Evolutionary conservation across 805 yeast genomes (phyloP), one percentile per base, ranked within the genome.

Genomic region (Candida argentea): DNA sequence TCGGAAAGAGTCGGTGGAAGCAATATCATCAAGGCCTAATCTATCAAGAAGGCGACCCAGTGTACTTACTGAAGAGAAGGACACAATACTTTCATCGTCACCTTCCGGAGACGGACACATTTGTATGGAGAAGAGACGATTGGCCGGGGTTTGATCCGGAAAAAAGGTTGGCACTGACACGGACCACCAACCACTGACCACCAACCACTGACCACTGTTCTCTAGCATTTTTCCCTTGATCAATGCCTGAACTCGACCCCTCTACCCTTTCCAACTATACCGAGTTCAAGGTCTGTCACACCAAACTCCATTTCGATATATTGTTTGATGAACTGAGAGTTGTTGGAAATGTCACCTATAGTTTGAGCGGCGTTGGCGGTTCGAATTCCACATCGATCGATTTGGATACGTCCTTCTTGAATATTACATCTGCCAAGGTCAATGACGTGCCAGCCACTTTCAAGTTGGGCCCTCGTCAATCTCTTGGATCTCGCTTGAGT

Each of bases 191-290:
- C n/a, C n/a, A n/a, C n/a, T n/a, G n/a, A n/a, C n/a, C n/a, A n/a
- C n/a, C n/a, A n/a, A n/a, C n/a, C n/a, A n/a, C n/a, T n/a, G n/a
- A n/a, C n/a, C n/a, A n/a, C n/a, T n/a, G n/a, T n/a, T n/a, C n/a
- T n/a, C n/a, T n/a, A n/a, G n/a, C n/a, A n/a, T n/a, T n/a, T n/a
- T n/a, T n/a, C n/a, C n/a, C n/a, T n/a, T n/a, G n/a, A n/a, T n/a
- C n/a, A n/a, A n/a, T 67, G 1, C 71, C 84, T 3, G 83, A 75
- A 40, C 32, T 46, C 7, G 95, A 86, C 50, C 79, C 80, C 14
- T 79, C 93, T 2, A 82, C 95, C 3, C 60, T 76, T 26, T 55
- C 61, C 19, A 55, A 54, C 37, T 55, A 50, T 33, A 29, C 32
- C 16, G 36, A 42, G 22, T 52, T 50, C 29, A 24, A 36, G 12